Conservation (phyloP, 2,329 filamentous ascomycete genomes). For the Reticulascus tulasneorum region DNA sequence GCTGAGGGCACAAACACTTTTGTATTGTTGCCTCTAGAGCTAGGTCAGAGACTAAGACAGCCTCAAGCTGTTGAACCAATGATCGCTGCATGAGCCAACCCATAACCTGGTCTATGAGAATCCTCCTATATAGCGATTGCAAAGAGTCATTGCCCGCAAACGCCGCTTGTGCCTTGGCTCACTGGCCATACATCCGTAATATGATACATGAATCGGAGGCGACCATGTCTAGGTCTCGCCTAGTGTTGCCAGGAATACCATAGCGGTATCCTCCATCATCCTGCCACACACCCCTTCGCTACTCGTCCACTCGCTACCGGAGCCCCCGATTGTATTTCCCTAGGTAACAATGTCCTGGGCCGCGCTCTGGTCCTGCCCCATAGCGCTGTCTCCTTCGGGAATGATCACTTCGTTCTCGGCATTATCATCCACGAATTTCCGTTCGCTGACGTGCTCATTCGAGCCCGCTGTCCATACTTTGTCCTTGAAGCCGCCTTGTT, state of each 20-base stretch:
- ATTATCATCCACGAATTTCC: slow-evolving; percentile 76
- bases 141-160: slow-evolving; percentile 10
- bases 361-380: slow-evolving; percentile 33
- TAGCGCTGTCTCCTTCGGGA: slow-evolving; percentile 41
- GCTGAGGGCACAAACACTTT: too few relatives aligned
- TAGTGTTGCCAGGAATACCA: too few relatives aligned
- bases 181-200: slow-evolving; percentile 12
- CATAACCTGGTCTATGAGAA: too few relatives aligned
- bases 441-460: slow-evolving; percentile 73
- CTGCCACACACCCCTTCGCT: background rate
- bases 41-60: too few relatives aligned
- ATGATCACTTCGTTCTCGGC: slow-evolving; percentile 69
- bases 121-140: too few relatives aligned
- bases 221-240: too few relatives aligned
- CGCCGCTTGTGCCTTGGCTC: slow-evolving; percentile 11
- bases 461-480: slow-evolving; percentile 79
- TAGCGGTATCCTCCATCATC: background rate
- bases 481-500: slow-evolving; percentile 78
- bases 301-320: background rate
- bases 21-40: too few relatives aligned
- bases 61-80: too few relatives aligned
- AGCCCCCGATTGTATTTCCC: background rate
- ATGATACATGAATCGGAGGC: slow-evolving; percentile 14
- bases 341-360: slow-evolving; percentile 34
- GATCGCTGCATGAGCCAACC: too few relatives aligned